Conservation (phyloP, 257 asterid species). For the Solanum chilense region DNA sequence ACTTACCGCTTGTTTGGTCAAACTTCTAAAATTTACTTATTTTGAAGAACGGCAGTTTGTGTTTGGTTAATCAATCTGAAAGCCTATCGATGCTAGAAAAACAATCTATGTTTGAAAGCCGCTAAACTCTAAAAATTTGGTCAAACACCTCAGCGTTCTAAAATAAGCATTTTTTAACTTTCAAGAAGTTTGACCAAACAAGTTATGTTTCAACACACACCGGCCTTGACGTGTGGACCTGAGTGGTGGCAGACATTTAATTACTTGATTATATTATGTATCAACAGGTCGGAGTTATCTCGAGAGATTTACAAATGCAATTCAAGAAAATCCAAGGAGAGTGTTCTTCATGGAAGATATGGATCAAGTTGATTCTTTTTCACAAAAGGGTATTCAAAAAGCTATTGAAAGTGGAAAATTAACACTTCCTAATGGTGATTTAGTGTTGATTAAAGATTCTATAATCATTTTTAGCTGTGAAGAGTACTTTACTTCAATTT, state of each 20-base stretch:
- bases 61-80: background rate
- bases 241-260: background rate
- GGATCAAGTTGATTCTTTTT: conserved; percentile 30
- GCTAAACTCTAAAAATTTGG: background rate
- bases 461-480: conserved; percentile 52
- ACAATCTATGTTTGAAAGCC: background rate
- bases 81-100: background rate
- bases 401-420: conserved; percentile 38
- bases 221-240: background rate
- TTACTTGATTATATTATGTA: background rate
- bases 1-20: background rate
- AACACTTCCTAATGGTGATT: conserved; percentile 18
- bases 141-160: background rate
- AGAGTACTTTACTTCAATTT: conserved; percentile 4
- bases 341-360: conserved; percentile 62
- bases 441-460: conserved; percentile 49
- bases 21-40: background rate
- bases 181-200: background rate
- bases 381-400: conserved; percentile 32
- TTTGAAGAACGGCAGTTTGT: background rate
- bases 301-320: conserved; percentile 49
- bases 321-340: conserved; percentile 51
- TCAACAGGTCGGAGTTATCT: conserved; percentile 14
- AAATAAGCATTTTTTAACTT: background rate
- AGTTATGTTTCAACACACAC: background rate